These are phyloP conservation scores for Cladosporium sp. DNA, from an alignment of 2,329 filamentous ascomycete genomes.

Conservation along the genomic window DNA sequence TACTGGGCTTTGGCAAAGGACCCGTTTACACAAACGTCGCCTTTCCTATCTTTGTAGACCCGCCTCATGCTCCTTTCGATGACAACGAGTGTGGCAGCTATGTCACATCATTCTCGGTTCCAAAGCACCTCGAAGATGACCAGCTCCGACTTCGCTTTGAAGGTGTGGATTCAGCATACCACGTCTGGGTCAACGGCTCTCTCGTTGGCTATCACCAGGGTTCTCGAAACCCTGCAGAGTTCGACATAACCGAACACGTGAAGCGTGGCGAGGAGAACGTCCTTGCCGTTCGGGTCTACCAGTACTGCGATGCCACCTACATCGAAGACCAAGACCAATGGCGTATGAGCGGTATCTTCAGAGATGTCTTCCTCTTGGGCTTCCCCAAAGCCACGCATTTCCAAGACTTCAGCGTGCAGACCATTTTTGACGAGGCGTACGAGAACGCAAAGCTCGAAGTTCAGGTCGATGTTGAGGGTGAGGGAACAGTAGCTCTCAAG, in stretches of 20 bases:
- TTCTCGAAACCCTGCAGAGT: conserved; percentile 67
- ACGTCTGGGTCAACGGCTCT: conserved; percentile 66
- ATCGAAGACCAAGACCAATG: conserved; percentile 57
- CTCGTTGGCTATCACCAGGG: conserved; percentile 69
- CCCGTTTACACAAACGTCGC: conserved; percentile 66
- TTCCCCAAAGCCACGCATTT: conserved; percentile 55
- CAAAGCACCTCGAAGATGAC: conserved; percentile 43
- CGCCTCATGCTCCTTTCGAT: conserved; percentile 58
- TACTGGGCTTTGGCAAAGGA: conserved; percentile 62
- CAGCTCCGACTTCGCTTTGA: conserved; percentile 68
- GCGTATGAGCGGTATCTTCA: conserved; percentile 55
- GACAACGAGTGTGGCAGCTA: conserved; percentile 68
- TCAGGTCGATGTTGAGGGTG: conserved; percentile 23
- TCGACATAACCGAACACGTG: conserved; percentile 62
- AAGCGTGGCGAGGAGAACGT: conserved; percentile 51
- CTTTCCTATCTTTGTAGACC: conserved; percentile 55
- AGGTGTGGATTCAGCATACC: conserved; percentile 70
- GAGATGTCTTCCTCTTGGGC: conserved; percentile 63
- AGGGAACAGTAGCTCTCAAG: conserved; percentile 47
- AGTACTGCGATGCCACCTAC: conserved; percentile 68
- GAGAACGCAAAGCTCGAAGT: conserved; percentile 49
- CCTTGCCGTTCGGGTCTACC: conserved; percentile 66
- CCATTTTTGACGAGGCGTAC: conserved; percentile 54
- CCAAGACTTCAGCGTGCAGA: conserved; percentile 60
- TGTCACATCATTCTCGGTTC: conserved; percentile 56